Evolutionary conservation across 169 alveolate genomes (phyloP).

Genomic region (Eimeria tenella): DNA sequence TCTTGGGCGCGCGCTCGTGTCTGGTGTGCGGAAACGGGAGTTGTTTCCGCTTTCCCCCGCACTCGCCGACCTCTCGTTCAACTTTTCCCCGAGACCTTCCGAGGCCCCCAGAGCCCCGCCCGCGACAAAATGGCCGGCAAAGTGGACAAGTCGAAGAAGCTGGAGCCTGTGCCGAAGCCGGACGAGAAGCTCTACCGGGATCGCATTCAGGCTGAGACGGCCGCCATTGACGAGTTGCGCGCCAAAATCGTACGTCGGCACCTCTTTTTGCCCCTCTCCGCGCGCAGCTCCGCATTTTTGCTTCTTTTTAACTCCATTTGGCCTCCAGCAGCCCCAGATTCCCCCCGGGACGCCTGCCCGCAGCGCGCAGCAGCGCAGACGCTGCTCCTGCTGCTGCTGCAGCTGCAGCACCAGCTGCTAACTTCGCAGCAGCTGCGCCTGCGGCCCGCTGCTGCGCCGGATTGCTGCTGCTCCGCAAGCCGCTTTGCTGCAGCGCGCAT

Average conservation of each 20-base stretch:
- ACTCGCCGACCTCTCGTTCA: conserved; percentile 67
- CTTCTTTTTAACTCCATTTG: background rate
- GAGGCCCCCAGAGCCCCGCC: conserved; percentile 41
- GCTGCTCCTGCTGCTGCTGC: background rate
- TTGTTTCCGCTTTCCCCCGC: conserved; percentile 67
- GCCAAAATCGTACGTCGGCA: conserved; percentile 66
- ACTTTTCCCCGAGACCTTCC: conserved; percentile 46
- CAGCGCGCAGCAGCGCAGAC: background rate
- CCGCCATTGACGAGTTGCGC: conserved; percentile 74
- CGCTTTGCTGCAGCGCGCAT: no score
- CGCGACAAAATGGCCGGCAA: conserved; percentile 69
- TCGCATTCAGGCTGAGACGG: conserved; percentile 72
- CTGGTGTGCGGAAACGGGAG: conserved; percentile 48
- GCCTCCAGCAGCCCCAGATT: background rate
- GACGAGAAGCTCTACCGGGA: conserved; percentile 76
- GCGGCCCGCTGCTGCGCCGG: no score
- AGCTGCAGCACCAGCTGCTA: no score
- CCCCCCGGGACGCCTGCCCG: no score
- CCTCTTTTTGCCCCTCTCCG: background rate
- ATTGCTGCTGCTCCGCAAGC: no score
- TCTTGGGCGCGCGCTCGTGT: background rate
- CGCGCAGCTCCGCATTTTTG: background rate
- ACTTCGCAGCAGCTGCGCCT: no score
- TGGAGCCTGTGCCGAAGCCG: conserved; percentile 80
- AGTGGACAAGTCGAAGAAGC: conserved; percentile 62